Base-by-base conservation (phyloP, 208 protist species). In the Acanthamoeba triangularis region DNA sequence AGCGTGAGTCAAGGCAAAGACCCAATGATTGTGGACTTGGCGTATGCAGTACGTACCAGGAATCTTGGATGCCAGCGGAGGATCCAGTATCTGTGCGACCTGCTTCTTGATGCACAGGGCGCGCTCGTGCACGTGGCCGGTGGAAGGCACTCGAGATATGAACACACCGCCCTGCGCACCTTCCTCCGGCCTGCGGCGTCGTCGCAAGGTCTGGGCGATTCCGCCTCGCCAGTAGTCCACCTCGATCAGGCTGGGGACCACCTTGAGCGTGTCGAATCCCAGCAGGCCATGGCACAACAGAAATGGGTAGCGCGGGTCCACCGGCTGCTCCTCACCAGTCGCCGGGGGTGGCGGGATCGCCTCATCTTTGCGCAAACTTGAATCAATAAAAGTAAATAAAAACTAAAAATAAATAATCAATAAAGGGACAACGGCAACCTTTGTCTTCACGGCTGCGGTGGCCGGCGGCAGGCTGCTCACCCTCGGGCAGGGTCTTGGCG, bases 191-290 rank as follows among this genome's bases (percentile, higher is more conserved):
- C 59, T 20, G 13, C 90, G 25, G 20, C 69, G 61, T 13, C 49
- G 44, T 35, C 67, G 44, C 65, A 94, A 41, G 4, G 90, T 80
- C 33, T 94, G 90, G 1, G 44, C 90, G 49, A 94, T 94, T 13
- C 90, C 90, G 30, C 85, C 85, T 5, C 90, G 33, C 90, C 90
- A 94, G 65, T 94, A 94, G 65, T 63, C 69, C 47, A 82, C 63
- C 90, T 94, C 85, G 11, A 65, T 44, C 49, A 92, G 37, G 35
- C 54, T 94, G 90, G 90, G 90, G 35, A 94, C 59, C 33, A 94
- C 65, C 41, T 94, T 94, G 44, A 94, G 90, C 16, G 90, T 94
- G 69, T 94, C 90, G 33, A 94, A 94, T 4, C 90, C 90, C 59
- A 94, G 41, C 44, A 94, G 65, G 59, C 90, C 90, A 41, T 94